These are phyloP conservation scores for Carex kokanica DNA, from an alignment of 176 grass and related monocot genomes.

Conservation along the genomic window DNA sequence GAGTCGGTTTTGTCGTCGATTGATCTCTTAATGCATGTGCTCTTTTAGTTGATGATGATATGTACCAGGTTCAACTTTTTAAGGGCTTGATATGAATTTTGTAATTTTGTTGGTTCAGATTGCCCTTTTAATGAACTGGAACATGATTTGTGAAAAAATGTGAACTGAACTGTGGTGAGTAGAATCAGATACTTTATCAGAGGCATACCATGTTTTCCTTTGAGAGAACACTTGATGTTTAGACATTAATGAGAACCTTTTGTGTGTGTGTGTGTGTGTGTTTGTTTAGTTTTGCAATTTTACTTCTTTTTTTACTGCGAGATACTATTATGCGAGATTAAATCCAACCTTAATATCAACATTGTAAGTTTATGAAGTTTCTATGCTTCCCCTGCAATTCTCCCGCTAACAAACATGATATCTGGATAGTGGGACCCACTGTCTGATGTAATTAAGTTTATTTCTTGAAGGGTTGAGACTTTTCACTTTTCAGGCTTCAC, in stretches of 20 bases:
- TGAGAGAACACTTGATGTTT: not conserved
- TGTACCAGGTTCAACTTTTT: not conserved
- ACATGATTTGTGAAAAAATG: slow-evolving; percentile 5
- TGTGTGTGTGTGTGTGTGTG: not conserved
- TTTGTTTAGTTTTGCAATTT: not conserved
- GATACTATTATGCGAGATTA: too few species aligned
- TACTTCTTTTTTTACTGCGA: not conserved
- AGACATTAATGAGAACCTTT: not conserved
- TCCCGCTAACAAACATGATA: too few species aligned
- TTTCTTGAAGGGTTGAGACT: too few species aligned
- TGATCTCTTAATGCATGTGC: slow-evolving; percentile 12
- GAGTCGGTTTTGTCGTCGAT: not conserved
- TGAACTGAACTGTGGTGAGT: not conserved
- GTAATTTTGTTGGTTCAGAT: slow-evolving; percentile 3
- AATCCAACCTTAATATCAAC: too few species aligned
- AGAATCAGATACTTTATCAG: slow-evolving; percentile 3
- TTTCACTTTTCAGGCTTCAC: too few species aligned
- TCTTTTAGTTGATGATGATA: slow-evolving; percentile 13
- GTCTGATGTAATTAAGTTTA: too few species aligned
- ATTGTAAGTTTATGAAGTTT: too few species aligned
- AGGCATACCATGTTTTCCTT: not conserved
- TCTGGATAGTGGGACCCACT: too few species aligned
- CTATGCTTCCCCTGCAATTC: too few species aligned
- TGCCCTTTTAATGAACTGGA: slow-evolving; percentile 19
- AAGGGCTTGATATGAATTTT: slow-evolving; percentile 8